These are phyloP conservation scores for Lentinula aciculospora DNA, from an alignment of 768 basidiomycete species.

Conservation along the genomic window DNA sequence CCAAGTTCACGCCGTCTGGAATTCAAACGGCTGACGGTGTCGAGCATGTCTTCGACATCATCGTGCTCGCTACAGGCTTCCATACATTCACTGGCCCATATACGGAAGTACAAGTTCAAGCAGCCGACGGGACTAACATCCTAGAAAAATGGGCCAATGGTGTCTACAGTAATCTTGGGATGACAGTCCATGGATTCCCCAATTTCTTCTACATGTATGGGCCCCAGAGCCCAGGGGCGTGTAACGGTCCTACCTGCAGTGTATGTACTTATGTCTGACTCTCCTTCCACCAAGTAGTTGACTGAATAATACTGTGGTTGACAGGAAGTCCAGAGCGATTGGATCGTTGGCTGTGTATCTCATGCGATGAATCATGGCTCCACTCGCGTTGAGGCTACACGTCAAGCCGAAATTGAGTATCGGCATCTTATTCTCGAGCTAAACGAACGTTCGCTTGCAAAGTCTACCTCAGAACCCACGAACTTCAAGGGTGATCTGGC, in stretches of 20 bases:
- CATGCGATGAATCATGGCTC: conserved; percentile 4
- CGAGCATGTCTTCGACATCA: conserved; percentile 16
- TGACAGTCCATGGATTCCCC: conserved; percentile 15
- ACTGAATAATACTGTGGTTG: not conserved
- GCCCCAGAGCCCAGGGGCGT: conserved; percentile 20
- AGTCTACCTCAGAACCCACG: conserved; percentile 4
- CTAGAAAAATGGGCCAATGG: conserved; percentile 18
- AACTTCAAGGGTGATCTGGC: conserved; percentile 19
- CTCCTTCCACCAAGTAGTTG: not conserved
- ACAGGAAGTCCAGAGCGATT: conserved; percentile 15
- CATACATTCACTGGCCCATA: conserved; percentile 19
- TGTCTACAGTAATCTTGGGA: conserved; percentile 18
- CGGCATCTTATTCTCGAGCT: conserved; percentile 1
- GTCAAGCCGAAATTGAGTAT: conserved; percentile 4
- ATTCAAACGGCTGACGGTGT: conserved; percentile 15
- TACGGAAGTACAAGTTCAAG: conserved; percentile 16
- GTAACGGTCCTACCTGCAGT: conserved; percentile 19
- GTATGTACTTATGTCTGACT: conserved; percentile 16
- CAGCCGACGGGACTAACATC: conserved; percentile 14
- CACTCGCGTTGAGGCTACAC: not conserved
- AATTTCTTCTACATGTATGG: conserved; percentile 23
- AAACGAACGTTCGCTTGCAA: not conserved
- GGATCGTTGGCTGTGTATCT: conserved; percentile 11
- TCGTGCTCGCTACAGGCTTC: conserved; percentile 20
- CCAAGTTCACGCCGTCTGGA: conserved; percentile 15